phyloP scores from a whole-genome alignment of 2,329 filamentous ascomycete species.

The Xylariaceae sp. region DNA sequence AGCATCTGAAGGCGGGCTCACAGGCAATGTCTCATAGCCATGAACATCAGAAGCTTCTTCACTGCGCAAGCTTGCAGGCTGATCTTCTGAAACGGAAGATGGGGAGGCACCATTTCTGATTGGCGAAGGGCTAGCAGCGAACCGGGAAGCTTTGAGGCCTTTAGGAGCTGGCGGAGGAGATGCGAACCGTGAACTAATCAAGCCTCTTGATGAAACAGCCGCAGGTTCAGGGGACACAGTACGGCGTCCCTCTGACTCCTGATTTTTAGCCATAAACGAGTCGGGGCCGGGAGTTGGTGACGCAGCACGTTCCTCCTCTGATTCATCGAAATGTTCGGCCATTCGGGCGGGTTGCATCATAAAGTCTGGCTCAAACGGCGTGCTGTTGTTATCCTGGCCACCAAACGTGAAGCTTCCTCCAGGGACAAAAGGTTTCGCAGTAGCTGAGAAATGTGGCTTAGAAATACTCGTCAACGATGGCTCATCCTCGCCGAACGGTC shows the following conservation, averaged over 20 bases:
- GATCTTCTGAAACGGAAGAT: conserved; percentile 31
- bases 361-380: conserved; percentile 27
- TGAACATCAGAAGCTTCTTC: conserved; percentile 27
- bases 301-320: conserved; percentile 29
- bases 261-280: conserved; percentile 17
- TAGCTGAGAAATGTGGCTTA: conserved; percentile 61
- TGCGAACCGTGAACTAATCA: conserved; percentile 32
- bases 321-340: conserved; percentile 19
- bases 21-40: conserved; percentile 31
- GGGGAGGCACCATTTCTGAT: conserved; percentile 43
- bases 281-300: conserved; percentile 33
- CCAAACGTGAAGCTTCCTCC: conserved; percentile 30
- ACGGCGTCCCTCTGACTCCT: conserved; percentile 1
- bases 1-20: conserved; percentile 29
- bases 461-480: conserved; percentile 40
- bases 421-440: conserved; percentile 65
- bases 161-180: conserved; percentile 33
- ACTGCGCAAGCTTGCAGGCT: conserved; percentile 1
- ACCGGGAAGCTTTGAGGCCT: conserved; percentile 46
- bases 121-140: conserved; percentile 39
- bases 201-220: conserved; percentile 19
- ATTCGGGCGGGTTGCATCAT: conserved; percentile 23
- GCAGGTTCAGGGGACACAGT: conserved; percentile 20
- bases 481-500: conserved; percentile 44
- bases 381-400: conserved; percentile 27